Evolutionary conservation across 352 stramenopile species (phyloP), one percentile per base, ranked within the genome.

Genomic region (Globisporangium uncinulatum): DNA sequence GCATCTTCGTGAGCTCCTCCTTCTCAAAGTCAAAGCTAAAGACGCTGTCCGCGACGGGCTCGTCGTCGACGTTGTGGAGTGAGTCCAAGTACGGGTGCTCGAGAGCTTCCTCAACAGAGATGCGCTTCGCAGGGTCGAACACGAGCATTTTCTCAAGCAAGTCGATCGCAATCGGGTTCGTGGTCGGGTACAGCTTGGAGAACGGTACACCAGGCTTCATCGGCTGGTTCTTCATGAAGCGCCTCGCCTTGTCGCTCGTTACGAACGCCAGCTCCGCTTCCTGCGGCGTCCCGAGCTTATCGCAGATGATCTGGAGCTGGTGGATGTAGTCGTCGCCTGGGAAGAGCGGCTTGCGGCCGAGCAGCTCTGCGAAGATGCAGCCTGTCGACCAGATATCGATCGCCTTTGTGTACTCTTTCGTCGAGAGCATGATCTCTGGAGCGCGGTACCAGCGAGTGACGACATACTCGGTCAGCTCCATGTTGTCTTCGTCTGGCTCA

Each of bases 301-400:
- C 86, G 61, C 83, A 94, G 56, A 98, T 98, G 66, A 98, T 93
- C 73, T 97, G 86, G 47, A 99, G 92, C 74, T 99, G 97, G 72
- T 99, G 92, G 71, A 99, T 99, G 73, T 99, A 99, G 72, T 99
- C 96, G 54, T 99, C 93, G 1, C 92, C 92, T 6, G 89, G 92
- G 46, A 98, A 97, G n/a, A 98, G 75, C 45, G 89, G 87, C 48
- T 95, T 96, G 44, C 87, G 76, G 11, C 82, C 84, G 1, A 98
- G 73, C 34, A 98, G 62, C 65, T 98, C 92, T n/a, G 87, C 90
- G 49, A 98, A 96, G 65, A 98, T 98, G 71, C 93, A 98, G 6
- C 93, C 93, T 4, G 79, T 89, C 14, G 86, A 94, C 96, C 95
- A 99, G 62, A 99, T 85, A 69, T 99, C 96, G 64, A 99, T 97